Evolutionary conservation across 768 basidiomycete genomes (phyloP), one percentile per base, ranked within the genome.

Genomic region (Suillus clintonianus): DNA sequence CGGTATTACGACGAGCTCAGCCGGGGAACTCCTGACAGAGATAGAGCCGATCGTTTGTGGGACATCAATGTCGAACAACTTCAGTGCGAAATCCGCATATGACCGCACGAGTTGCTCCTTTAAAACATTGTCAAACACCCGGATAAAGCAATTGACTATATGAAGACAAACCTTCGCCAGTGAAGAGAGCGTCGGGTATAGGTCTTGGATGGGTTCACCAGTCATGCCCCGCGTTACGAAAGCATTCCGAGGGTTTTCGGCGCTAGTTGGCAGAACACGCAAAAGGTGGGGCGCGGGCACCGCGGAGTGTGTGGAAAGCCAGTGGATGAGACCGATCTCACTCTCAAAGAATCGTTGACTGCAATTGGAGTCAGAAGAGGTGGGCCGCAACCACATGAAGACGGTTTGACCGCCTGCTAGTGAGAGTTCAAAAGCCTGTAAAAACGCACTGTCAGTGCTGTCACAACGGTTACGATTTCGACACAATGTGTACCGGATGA

Each of bases 31-130:
- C 19, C 24, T 43, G 42, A 41, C 27, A 47, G 60, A 41, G 41
- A 37, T 27, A 17, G 59, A 36, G 39, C 51, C 62, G 32, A 61
- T 63, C 15, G 15, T 34, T 56, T 64, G 64, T 42, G 64, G 64
- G 36, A 64, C 27, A 57, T 30, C 19, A n/a, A 64, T 42, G 4
- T 37, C 43, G 51, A 65, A 64, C 37, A 64, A 19, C 22, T 56
- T 55, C 10, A 64, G 64, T 24, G 55, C 51, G 9, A 64, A 36
- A 27, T 64, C 50, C 45, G 64, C 64, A 65, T 64, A 64, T 64
- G 53, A 64, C 37, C 51, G 30, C 32, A 64, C 64, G 4, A 64
- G 64, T 22, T 64, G 45, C 36, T 65, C 64, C 64, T 64, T 27
- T 41, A 1, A 7, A 41, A n/a, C 10, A 43, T 30, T 59, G 5